Evolutionary conservation across 75 land plant species (phyloP).

Genomic region (Sequoiadendron giganteum): DNA sequence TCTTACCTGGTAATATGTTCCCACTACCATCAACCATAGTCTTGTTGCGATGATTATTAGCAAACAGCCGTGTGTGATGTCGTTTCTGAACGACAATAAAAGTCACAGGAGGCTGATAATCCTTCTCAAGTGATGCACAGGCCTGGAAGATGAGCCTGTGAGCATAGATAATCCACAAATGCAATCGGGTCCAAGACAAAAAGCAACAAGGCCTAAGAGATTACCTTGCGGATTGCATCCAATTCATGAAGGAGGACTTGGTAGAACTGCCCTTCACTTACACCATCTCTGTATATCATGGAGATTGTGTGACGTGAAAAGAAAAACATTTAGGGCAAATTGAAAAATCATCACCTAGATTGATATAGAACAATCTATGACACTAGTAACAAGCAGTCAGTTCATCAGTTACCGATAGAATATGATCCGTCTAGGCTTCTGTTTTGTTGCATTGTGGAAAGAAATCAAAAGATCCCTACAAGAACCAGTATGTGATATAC

Average conservation of each 20-base stretch:
- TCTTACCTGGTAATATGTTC: constrained; percentile 66
- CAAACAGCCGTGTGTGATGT: constrained; percentile 72
- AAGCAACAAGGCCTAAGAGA: background rate
- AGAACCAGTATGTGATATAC: constrained; percentile 5
- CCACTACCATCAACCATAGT: constrained; percentile 57
- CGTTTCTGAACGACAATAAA: constrained; percentile 82
- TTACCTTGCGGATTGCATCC: constrained; percentile 76
- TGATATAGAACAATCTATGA: background rate
- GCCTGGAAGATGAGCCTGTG: constrained; percentile 34
- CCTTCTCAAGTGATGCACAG: constrained; percentile 53
- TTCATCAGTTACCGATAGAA: constrained; percentile 68
- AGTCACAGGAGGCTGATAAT: constrained; percentile 63
- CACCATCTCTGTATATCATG: constrained; percentile 66
- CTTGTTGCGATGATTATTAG: constrained; percentile 33
- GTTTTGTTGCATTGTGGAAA: constrained; percentile 80
- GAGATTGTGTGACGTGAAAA: background rate
- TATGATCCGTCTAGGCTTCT: constrained; percentile 86
- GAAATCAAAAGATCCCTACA: constrained; percentile 89
- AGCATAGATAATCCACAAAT: background rate
- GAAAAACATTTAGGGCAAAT: too few species aligned
- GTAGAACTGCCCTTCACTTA: constrained; percentile 87
- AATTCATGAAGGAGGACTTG: constrained; percentile 75
- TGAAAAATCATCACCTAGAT: background rate
- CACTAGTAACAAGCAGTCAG: background rate
- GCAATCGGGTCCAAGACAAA: background rate